Conservation (phyloP, 805 yeast species). For the Hanseniaspora guilliermondii region DNA sequence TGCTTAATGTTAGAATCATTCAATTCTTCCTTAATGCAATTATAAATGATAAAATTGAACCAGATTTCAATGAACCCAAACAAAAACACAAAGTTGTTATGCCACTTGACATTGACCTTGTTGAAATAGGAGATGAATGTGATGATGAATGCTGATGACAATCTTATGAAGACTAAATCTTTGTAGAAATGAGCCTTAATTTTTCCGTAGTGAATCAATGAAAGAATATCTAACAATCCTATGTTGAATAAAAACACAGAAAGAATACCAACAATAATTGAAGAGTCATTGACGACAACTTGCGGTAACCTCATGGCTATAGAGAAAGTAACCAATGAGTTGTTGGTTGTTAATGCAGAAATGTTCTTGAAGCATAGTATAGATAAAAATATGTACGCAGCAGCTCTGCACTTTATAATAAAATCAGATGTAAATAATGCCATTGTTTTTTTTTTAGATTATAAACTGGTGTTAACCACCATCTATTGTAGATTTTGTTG, state of each 20-base stretch:
- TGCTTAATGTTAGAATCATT: constrained; percentile 34
- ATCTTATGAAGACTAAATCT: constrained; percentile 46
- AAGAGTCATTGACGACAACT: constrained; percentile 22
- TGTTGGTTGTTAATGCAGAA: constrained; percentile 31
- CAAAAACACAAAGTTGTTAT: constrained; percentile 50
- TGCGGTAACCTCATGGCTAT: constrained; percentile 45
- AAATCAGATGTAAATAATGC: constrained; percentile 40
- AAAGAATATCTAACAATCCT: constrained; percentile 45
- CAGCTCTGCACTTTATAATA: constrained; percentile 36
- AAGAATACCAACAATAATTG: constrained; percentile 40
- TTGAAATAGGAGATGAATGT: constrained; percentile 40
- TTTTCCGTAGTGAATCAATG: constrained; percentile 32
- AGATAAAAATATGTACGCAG: constrained; percentile 32
- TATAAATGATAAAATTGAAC: constrained; percentile 52
- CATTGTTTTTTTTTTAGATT: constrained; percentile 30
- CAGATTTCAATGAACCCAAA: constrained; percentile 56
- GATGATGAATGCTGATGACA: constrained; percentile 37
- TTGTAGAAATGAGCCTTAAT: constrained; percentile 29
- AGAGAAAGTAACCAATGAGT: constrained; percentile 41
- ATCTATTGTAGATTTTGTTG: too few species aligned
- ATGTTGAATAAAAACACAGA: constrained; percentile 35
- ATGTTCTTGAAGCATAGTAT: constrained; percentile 41
- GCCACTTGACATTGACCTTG: constrained; percentile 32
- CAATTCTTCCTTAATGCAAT: constrained; percentile 53
- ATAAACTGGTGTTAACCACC: not conserved